Evolutionary conservation across 441 rosid species (phyloP), one percentile per base, ranked within the genome.

Genomic region (Macaranga tanarius): DNA sequence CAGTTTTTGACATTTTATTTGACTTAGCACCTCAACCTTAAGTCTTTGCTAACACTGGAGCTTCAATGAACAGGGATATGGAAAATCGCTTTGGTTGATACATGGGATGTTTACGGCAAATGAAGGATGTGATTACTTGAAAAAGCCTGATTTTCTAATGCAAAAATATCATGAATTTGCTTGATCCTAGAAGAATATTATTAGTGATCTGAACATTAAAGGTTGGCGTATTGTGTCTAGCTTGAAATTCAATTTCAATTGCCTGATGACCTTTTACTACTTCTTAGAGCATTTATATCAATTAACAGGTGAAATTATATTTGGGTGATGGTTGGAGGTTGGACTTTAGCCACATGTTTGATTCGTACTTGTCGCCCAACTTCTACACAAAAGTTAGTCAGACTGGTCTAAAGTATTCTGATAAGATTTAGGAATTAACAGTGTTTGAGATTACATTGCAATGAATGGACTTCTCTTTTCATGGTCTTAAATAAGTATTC

Each of bases 61-160:
- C 59, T 80, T 50, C 64, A 28, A 61, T 73, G 68, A 11, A 57
- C 76, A 93, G 97, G 96, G 97, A 66, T 72, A 85, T 16, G 98
- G 93, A 56, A 86, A 83, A 85, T 84, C 90, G 70, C 79, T 93
- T 55, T 90, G 98, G 97, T 65, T 88, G 84, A 93, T 93, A 95
- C 95, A 91, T 51, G 97, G 94, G 72, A 91, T 93, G 98, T 93
- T 93, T 73, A 86, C 78, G 83, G 97, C 85, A 52, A 93, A 93
- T 69, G 98, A 91, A 69, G 90, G 92, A 64, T 91, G 97, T 68
- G 97, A 97, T 38, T 90, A 90, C 63, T 84, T 92, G 63, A 87
- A 84, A 79, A 91, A 91, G 76, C 97, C 97, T 0, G 90, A 88
- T 57, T 75, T 93, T 73, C 76, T 93, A 25, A 81, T 85, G 83